phyloP scores from a whole-genome alignment of 331 rosid genomes.

The Stylosanthes scabra region DNA sequence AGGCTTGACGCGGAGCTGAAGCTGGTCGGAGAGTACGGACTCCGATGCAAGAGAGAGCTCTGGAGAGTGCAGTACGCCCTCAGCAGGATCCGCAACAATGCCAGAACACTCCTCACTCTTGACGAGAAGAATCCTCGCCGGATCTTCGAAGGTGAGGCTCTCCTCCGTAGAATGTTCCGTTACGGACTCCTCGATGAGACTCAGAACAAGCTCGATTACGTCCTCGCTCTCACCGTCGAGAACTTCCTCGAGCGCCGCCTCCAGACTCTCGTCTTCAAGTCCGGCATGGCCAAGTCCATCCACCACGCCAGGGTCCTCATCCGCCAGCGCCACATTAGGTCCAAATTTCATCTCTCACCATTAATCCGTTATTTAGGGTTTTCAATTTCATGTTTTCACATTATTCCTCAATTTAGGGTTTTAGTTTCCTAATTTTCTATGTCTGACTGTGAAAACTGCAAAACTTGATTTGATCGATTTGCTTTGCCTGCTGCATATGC shows the following conservation, averaged over 20 bases:
- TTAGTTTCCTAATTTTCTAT: too few species aligned
- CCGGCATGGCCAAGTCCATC: slow-evolving; percentile 80
- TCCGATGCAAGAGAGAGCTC: slow-evolving; percentile 80
- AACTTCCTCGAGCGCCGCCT: slow-evolving; percentile 82
- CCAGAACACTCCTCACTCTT: slow-evolving; percentile 66
- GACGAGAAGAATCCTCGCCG: slow-evolving; percentile 87
- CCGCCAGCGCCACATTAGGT: slow-evolving; percentile 80
- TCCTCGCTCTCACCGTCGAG: slow-evolving; percentile 77
- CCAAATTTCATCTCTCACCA: too few species aligned
- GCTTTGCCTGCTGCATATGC: too few species aligned
- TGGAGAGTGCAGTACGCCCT: slow-evolving; percentile 79
- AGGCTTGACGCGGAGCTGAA: slow-evolving; percentile 82
- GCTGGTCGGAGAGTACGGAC: slow-evolving; percentile 83
- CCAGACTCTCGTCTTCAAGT: slow-evolving; percentile 68
- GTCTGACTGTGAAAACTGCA: too few species aligned
- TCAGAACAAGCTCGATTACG: slow-evolving; percentile 84
- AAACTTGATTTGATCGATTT: too few species aligned
- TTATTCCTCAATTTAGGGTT: too few species aligned
- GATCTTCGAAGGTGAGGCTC: slow-evolving; percentile 76
- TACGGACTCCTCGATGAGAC: slow-evolving; percentile 71
- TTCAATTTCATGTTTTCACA: not conserved
- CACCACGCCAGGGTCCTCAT: slow-evolving; percentile 82
- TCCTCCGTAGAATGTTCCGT: slow-evolving; percentile 71
- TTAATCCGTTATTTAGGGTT: not conserved
- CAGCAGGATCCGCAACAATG: slow-evolving; percentile 77